phyloP scores from a whole-genome alignment of 2,329 filamentous ascomycete genomes.

The Dissoconium aciculare region DNA sequence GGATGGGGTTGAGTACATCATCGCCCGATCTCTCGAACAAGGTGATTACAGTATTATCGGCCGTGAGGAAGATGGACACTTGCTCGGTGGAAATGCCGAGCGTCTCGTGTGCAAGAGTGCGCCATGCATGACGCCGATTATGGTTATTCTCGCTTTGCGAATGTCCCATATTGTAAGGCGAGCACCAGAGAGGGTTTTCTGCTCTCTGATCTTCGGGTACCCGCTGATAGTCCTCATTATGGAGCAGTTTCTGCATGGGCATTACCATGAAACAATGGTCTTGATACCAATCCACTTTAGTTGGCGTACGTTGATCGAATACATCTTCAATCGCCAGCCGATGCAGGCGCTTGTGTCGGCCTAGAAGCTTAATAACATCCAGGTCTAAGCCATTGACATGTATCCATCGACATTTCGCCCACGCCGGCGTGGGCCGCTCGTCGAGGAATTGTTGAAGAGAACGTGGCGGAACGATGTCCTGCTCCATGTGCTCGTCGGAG shows the following conservation, averaged over 20 bases:
- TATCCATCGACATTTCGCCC: constrained; percentile 78
- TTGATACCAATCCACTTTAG: constrained; percentile 76
- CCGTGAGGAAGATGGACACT: constrained; percentile 74
- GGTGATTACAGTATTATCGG: constrained; percentile 77
- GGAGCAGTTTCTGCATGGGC: constrained; percentile 53
- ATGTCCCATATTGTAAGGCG: no score
- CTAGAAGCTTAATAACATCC: constrained; percentile 72
- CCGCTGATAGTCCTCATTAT: constrained; percentile 41
- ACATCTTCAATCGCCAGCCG: constrained; percentile 75
- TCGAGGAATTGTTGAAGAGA: constrained; percentile 53
- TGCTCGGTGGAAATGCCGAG: constrained; percentile 59
- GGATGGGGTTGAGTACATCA: constrained; percentile 69
- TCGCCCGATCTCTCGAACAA: constrained; percentile 83
- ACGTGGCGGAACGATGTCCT: constrained; percentile 56
- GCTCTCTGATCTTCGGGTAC: constrained; percentile 6
- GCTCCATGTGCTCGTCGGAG: constrained; percentile 43
- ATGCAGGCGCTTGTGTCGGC: constrained; percentile 63
- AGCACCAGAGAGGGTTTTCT: no score
- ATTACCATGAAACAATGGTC: constrained; percentile 32
- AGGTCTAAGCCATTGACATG: constrained; percentile 84
- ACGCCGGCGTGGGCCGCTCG: constrained; percentile 44
- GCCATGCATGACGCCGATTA: constrained; percentile 7
- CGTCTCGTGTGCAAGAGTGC: constrained; percentile 9
- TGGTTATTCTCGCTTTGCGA: no score
- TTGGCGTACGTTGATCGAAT: constrained; percentile 66